Conservation (phyloP, 192 early-diverging fungal species). For the Entomortierella chlamydospora region DNA sequence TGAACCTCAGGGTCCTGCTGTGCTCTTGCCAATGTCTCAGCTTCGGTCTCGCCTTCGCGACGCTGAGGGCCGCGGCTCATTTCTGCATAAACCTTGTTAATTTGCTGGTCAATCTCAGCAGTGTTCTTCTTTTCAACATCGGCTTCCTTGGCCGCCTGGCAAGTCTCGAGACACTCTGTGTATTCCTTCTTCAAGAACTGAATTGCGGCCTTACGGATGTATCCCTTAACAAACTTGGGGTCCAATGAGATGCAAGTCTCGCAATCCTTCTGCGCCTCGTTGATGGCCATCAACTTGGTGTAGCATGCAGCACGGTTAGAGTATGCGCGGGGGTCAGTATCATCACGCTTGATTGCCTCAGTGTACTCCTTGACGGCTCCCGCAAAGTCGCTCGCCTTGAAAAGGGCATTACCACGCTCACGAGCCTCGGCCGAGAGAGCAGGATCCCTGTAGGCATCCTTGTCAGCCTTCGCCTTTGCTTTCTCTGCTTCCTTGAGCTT, state of each 20-base stretch:
- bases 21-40: constrained; percentile 88
- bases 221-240: constrained; percentile 91
- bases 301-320: constrained; percentile 98
- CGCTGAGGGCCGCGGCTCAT: constrained; percentile 70
- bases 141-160: constrained; percentile 78
- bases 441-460: constrained; percentile 88
- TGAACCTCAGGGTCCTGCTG: constrained; percentile 93
- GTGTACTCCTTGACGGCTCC: constrained; percentile 93
- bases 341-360: constrained; percentile 97
- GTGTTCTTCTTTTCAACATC: constrained; percentile 88
- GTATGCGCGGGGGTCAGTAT: constrained; percentile 87
- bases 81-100: constrained; percentile 83
- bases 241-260: constrained; percentile 89
- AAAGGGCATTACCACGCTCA: constrained; percentile 92
- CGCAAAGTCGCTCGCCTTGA: constrained; percentile 89
- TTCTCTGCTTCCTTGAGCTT: constrained; percentile 92
- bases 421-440: constrained; percentile 89
- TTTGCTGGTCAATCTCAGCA: constrained; percentile 87
- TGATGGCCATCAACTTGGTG: constrained; percentile 92
- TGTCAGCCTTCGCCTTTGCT: constrained; percentile 78
- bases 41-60: constrained; percentile 70
- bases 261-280: constrained; percentile 96
- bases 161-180: constrained; percentile 83
- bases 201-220: constrained; percentile 95
- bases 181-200: constrained; percentile 92